A percentile compares a stretch with the other conserved stretches of the same genome.
Evolutionary conservation across 768 basidiomycete species (phyloP).

Genomic region (Lactarius akahatsu): DNA sequence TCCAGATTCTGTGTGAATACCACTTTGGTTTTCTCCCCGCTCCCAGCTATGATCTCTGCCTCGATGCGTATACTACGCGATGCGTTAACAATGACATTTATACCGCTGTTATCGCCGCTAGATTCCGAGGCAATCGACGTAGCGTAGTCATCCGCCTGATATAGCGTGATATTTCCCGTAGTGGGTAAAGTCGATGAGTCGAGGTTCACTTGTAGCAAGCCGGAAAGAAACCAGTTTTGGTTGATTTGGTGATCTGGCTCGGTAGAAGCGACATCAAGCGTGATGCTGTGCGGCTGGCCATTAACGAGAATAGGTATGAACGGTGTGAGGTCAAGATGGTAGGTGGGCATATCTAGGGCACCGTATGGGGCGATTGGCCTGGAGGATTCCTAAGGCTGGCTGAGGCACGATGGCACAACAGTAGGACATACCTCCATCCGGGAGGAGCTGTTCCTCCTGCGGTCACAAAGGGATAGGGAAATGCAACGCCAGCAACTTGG

Average conservation of each 20-base stretch:
- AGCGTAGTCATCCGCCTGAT: constrained; percentile 59
- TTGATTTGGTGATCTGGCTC: constrained; percentile 62
- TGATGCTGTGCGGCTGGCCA: constrained; percentile 56
- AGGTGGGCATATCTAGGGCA: neutral
- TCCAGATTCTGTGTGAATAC: constrained; percentile 58
- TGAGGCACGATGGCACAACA: neutral
- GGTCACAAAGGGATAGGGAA: constrained; percentile 45
- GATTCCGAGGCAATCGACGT: constrained; percentile 32
- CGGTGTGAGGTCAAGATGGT: neutral
- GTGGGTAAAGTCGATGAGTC: constrained; percentile 64
- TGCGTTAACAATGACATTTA: constrained; percentile 41
- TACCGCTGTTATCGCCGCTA: too few relatives aligned
- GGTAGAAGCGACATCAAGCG: constrained; percentile 70
- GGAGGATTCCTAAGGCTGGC: neutral
- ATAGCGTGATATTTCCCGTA: constrained; percentile 58
- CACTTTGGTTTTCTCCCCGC: constrained; percentile 54
- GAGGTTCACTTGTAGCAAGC: constrained; percentile 61
- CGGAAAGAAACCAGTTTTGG: constrained; percentile 81
- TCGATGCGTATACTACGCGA: constrained; percentile 58
- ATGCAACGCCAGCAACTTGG: constrained; percentile 52
- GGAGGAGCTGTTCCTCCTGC: constrained; percentile 47
- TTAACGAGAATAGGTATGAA: neutral
- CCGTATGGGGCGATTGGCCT: constrained; percentile 54
- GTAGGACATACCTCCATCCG: constrained; percentile 57
- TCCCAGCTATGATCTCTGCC: constrained; percentile 59